Evolutionary conservation across 108 stramenopile species (phyloP).

Genomic region (Pseudonitzschia multiseries): DNA sequence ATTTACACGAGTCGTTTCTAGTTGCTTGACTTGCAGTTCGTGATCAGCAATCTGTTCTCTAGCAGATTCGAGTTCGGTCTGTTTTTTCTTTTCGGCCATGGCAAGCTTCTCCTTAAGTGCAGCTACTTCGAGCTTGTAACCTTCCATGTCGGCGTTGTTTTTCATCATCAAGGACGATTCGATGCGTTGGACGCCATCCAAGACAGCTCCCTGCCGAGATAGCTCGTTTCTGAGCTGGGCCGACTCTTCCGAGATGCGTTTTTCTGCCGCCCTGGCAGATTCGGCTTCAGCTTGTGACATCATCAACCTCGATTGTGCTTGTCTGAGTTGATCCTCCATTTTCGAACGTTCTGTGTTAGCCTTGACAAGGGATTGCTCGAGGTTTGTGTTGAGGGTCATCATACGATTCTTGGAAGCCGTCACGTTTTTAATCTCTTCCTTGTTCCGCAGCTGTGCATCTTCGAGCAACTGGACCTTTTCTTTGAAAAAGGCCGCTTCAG

Average conservation of each 20-base stretch:
- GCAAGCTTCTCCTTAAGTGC: conserved; percentile 35
- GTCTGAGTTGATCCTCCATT: conserved; percentile 52
- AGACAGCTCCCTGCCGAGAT: conserved; percentile 64
- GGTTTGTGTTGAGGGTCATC: conserved; percentile 52
- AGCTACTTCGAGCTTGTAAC: conserved; percentile 47
- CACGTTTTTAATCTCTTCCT: conserved; percentile 48
- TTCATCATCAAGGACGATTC: conserved; percentile 72
- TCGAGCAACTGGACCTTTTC: conserved; percentile 62
- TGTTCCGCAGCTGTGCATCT: conserved; percentile 45
- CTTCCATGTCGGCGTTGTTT: conserved; percentile 54
- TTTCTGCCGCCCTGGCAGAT: conserved; percentile 62
- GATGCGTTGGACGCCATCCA: conserved; percentile 75
- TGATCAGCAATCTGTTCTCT: conserved; percentile 52
- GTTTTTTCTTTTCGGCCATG: conserved; percentile 40
- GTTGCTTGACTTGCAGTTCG: conserved; percentile 53
- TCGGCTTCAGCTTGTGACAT: conserved; percentile 63
- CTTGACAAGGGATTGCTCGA: conserved; percentile 52
- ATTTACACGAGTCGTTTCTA: conserved; percentile 12
- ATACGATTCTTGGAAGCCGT: conserved; percentile 47
- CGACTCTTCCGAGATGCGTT: conserved; percentile 53
- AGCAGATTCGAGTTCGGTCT: conserved; percentile 44
- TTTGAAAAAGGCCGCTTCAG: conserved; percentile 62
- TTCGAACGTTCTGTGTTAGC: conserved; percentile 50
- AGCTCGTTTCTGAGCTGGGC: conserved; percentile 67
- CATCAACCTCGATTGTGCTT: conserved; percentile 52